Evolutionary conservation across 2,329 filamentous ascomycete genomes (phyloP).

Genomic region (Trichoderma lentiforme): DNA sequence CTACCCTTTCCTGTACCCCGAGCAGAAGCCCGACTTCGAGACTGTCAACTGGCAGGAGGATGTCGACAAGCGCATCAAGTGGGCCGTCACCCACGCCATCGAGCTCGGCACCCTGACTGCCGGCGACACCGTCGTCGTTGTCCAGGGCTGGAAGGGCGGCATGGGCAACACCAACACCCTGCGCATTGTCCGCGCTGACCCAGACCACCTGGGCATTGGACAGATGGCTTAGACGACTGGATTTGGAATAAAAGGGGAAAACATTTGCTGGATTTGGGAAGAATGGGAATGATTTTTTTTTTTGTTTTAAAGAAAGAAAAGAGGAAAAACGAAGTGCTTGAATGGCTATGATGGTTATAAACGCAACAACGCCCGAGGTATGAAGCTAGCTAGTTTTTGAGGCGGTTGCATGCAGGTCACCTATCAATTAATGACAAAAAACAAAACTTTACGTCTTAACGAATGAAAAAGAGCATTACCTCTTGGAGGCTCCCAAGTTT

Average conservation of each 20-base stretch:
- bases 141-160: constrained; percentile 88
- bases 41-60: constrained; percentile 97
- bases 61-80: constrained; percentile 95
- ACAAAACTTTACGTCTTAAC: neutral
- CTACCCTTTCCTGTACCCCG: constrained; percentile 93
- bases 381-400: neutral
- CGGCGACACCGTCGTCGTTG: constrained; percentile 75
- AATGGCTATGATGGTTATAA: constrained; percentile 4
- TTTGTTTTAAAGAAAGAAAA: constrained; percentile 4
- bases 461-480: neutral
- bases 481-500: neutral
- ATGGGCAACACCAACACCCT: constrained; percentile 89
- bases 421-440: constrained; percentile 16
- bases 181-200: constrained; percentile 60
- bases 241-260: neutral
- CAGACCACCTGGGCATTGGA: constrained; percentile 56
- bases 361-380: neutral
- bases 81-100: constrained; percentile 86
- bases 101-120: constrained; percentile 71
- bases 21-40: constrained; percentile 91
- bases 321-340: constrained; percentile 23
- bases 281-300: constrained; percentile 15
- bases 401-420: constrained; percentile 2
- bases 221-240: constrained; percentile 31
- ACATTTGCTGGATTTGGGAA: neutral